These are phyloP conservation scores for Centrapalus pauciflorus DNA, from an alignment of 129 eudicot species.

Conservation along the genomic window DNA sequence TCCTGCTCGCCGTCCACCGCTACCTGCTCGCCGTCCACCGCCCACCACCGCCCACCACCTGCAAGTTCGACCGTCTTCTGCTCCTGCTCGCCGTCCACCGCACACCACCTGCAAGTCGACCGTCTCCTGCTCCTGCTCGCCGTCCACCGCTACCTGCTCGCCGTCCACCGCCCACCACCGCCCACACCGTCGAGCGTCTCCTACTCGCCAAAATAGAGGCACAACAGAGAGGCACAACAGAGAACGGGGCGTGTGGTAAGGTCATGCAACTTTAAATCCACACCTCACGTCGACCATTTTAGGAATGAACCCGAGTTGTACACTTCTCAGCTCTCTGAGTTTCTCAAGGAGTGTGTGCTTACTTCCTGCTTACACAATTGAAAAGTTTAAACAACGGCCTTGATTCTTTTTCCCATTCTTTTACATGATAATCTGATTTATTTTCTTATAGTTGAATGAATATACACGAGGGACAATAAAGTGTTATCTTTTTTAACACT, in stretches of 20 bases:
- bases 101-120: too few relatives aligned
- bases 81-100: too few relatives aligned
- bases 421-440: constrained; percentile 15
- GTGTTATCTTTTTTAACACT: constrained; percentile 16
- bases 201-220: too few relatives aligned
- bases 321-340: constrained; percentile 71
- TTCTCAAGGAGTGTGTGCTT: constrained; percentile 80
- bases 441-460: constrained; percentile 12
- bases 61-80: too few relatives aligned
- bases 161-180: too few relatives aligned
- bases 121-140: too few relatives aligned
- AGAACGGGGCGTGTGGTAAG: constrained; percentile 73
- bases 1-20: too few relatives aligned
- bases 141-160: too few relatives aligned
- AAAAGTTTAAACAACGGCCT: constrained; percentile 3
- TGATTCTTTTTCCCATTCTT: constrained; percentile 16
- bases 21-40: too few relatives aligned
- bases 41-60: too few relatives aligned
- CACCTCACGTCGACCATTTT: constrained; percentile 97
- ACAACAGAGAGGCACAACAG: constrained; percentile 57
- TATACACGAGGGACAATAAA: constrained; percentile 15
- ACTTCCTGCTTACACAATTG: constrained; percentile 40
- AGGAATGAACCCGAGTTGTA: constrained; percentile 75
- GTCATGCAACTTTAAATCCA: constrained; percentile 80
- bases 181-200: too few relatives aligned